Evolutionary conservation across 176 grass and related monocot species (phyloP).

Genomic region (Bothriochloa decipiens): DNA sequence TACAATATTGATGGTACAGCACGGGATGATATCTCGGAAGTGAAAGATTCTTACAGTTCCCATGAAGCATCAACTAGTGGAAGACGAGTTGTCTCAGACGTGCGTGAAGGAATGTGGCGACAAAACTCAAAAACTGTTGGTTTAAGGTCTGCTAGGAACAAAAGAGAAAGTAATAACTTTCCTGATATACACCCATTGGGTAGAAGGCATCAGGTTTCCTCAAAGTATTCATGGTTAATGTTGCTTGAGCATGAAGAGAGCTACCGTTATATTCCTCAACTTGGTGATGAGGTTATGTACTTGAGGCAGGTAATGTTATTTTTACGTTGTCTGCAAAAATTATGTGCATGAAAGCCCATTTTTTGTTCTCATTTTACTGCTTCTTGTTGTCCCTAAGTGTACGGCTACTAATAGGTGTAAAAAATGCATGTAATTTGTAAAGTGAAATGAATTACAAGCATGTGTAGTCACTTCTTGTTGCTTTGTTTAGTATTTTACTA

Average conservation of each 20-base stretch:
- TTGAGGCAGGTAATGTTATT: slow-evolving; percentile 75
- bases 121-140: slow-evolving; percentile 63
- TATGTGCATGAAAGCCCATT: not conserved
- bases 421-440: not conserved
- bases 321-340: slow-evolving; percentile 9
- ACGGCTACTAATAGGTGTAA: slow-evolving; percentile 21
- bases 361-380: not conserved
- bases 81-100: slow-evolving; percentile 50
- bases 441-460: slow-evolving; percentile 20
- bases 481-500: slow-evolving; percentile 6
- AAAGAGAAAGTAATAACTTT: slow-evolving; percentile 64
- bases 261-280: slow-evolving; percentile 95
- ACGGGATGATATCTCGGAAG: slow-evolving; percentile 43
- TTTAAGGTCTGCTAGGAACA: slow-evolving; percentile 85
- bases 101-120: slow-evolving; percentile 51
- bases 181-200: slow-evolving; percentile 54
- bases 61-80: slow-evolving; percentile 79
- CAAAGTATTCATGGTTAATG: slow-evolving; percentile 91
- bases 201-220: slow-evolving; percentile 50
- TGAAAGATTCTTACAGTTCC: slow-evolving; percentile 58
- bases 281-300: slow-evolving; percentile 87
- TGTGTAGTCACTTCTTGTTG: not conserved
- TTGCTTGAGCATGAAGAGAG: slow-evolving; percentile 89
- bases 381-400: not conserved
- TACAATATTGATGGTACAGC: slow-evolving; percentile 35